Evolutionary conservation across 768 basidiomycete species (phyloP).

Genomic region (Lactifluus echinatus): DNA sequence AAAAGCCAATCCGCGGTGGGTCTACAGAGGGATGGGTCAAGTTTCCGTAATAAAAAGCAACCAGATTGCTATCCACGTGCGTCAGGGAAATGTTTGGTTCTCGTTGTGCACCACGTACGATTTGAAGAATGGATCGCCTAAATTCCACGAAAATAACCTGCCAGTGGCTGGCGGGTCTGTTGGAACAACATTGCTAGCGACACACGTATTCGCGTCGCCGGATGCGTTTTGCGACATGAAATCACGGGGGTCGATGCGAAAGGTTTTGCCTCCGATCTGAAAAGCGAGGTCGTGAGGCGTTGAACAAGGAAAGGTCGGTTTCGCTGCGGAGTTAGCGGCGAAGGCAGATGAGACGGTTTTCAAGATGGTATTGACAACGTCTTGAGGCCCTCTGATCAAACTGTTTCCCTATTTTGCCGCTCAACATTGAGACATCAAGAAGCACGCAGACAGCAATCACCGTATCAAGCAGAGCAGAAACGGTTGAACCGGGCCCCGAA

Average conservation of each 20-base stretch:
- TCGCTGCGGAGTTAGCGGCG: conserved; percentile 1
- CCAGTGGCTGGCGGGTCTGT: conserved; percentile 15
- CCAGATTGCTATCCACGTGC: conserved; percentile 40
- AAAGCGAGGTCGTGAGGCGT: conserved; percentile 13
- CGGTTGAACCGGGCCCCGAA: conserved; percentile 30
- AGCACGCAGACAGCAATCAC: conserved; percentile 27
- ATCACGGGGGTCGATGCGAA: conserved; percentile 71
- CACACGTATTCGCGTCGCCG: conserved; percentile 13
- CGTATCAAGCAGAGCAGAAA: conserved; percentile 58
- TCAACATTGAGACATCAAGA: background rate
- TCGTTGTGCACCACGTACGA: conserved; percentile 36
- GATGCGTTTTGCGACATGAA: conserved; percentile 39
- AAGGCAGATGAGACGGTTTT: conserved; percentile 11
- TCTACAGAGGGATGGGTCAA: conserved; percentile 57
- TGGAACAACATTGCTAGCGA: conserved; percentile 7
- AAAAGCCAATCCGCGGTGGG: conserved; percentile 58
- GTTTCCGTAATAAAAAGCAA: conserved; percentile 67
- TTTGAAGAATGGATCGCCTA: conserved; percentile 70
- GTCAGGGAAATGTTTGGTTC: background rate
- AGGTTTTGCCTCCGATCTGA: conserved; percentile 36
- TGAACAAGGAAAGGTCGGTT: conserved; percentile 15
- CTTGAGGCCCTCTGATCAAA: conserved; percentile 55
- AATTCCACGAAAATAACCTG: conserved; percentile 54
- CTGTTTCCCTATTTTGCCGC: conserved; percentile 54
- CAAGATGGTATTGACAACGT: conserved; percentile 12